phyloP scores from a whole-genome alignment of 208 protist genomes.

The Wallacemonas rigidus region DNA sequence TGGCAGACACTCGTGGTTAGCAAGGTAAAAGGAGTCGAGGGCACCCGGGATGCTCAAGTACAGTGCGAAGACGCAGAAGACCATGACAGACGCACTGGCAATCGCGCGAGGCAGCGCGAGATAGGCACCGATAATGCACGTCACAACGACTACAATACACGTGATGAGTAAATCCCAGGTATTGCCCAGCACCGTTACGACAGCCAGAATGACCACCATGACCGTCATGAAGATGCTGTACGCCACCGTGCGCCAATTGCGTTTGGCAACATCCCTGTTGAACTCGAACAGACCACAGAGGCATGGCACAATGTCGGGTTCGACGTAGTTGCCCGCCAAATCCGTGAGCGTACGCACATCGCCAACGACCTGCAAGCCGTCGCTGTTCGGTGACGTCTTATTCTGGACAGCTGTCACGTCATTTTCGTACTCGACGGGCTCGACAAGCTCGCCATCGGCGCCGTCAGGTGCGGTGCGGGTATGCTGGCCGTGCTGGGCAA shows the following conservation, averaged over 20 bases:
- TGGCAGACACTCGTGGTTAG: conserved; percentile 28
- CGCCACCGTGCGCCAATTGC: conserved; percentile 17
- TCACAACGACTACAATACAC: conserved; percentile 17
- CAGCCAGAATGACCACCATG: conserved; percentile 12
- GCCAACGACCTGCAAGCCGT: conserved; percentile 6
- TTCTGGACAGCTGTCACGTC: neutral
- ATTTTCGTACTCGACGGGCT: neutral
- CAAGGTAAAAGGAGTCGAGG: conserved; percentile 41
- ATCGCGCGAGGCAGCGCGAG: conserved; percentile 18
- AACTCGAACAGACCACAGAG: conserved; percentile 20
- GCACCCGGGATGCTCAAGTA: conserved; percentile 33
- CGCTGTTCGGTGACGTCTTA: conserved; percentile 9
- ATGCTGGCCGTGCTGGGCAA: neutral
- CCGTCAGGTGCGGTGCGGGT: neutral
- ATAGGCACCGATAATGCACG: conserved; percentile 18
- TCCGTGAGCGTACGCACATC: neutral
- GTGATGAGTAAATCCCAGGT: conserved; percentile 19
- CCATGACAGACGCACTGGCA: conserved; percentile 14
- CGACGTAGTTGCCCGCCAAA: neutral
- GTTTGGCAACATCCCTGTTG: conserved; percentile 19
- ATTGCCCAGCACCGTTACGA: conserved; percentile 18
- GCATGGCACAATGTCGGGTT: conserved; percentile 16
- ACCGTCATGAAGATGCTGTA: conserved; percentile 18
- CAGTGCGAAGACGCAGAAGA: conserved; percentile 22
- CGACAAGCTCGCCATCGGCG: conserved; percentile 4